Evolutionary conservation across 2,329 filamentous ascomycete genomes (phyloP).

Genomic region (Trichoderma hamatum): DNA sequence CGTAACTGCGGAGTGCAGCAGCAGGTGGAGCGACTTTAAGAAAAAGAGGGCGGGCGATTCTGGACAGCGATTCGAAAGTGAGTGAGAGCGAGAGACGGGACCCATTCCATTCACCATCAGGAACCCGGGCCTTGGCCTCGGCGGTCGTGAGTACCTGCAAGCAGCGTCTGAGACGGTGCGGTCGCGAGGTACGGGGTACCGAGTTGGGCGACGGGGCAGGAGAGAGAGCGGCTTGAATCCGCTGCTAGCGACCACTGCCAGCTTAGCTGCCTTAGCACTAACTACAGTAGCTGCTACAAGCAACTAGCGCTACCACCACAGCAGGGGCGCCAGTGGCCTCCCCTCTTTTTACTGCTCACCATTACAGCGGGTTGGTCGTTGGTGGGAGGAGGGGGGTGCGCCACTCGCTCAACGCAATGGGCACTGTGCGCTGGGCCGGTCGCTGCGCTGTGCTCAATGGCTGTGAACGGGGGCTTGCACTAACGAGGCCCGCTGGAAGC

Average conservation of each 20-base stretch:
- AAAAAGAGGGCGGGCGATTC: slow-evolving; percentile 16
- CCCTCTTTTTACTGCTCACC: not conserved
- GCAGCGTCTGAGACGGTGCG: not conserved
- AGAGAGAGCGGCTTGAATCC: not conserved
- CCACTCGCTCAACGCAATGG: not conserved
- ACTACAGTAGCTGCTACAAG: not conserved
- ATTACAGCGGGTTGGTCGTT: not conserved
- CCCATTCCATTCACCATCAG: slow-evolving; percentile 13
- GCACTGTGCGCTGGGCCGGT: not conserved
- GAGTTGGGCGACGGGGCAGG: not conserved
- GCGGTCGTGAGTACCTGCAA: not conserved
- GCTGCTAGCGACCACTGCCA: not conserved
- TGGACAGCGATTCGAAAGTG: not conserved
- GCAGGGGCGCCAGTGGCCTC: not conserved
- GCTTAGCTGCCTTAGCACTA: not conserved
- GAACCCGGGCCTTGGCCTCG: not conserved
- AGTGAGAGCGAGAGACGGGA: not conserved
- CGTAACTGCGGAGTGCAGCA: slow-evolving; percentile 26
- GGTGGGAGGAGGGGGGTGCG: not conserved
- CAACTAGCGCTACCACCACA: not conserved
- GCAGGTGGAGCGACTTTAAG: slow-evolving; percentile 26
- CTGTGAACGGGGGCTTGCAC: slow-evolving; percentile 1
- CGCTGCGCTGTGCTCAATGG: not conserved
- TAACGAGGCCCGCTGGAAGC: not conserved
- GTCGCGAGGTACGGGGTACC: slow-evolving; percentile 11